A percentile compares a stretch with the other conserved stretches of the same genome.
phyloP scores from a whole-genome alignment of 1,284 basidiomycete species.

The Fomitopsis schrenkii region DNA sequence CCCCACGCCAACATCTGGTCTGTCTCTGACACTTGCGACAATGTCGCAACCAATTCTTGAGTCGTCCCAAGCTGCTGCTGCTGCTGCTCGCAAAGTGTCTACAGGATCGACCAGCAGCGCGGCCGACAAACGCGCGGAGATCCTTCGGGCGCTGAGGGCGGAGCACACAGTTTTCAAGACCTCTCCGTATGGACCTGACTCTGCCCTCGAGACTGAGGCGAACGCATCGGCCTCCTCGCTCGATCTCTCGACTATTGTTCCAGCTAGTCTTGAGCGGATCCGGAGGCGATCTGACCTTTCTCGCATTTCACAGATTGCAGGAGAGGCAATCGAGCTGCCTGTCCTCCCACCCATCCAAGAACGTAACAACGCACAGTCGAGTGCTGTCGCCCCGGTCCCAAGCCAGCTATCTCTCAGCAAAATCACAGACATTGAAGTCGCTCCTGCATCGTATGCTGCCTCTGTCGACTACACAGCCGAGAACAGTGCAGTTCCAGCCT shows the following conservation, averaged over 20 bases:
- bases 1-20: not conserved
- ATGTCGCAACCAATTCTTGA: not conserved
- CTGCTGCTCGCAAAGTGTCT: not conserved
- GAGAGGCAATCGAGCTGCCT: slow-evolving; percentile 4
- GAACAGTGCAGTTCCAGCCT: slow-evolving; percentile 8
- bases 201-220: slow-evolving; percentile 3
- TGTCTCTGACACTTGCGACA: not conserved
- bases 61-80: not conserved
- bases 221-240: slow-evolving; percentile 3
- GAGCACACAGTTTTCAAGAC: not conserved
- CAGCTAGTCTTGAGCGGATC: not conserved
- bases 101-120: not conserved
- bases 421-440: not conserved
- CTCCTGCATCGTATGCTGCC: not conserved
- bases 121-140: slow-evolving; percentile 4
- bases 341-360: slow-evolving; percentile 2
- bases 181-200: not conserved
- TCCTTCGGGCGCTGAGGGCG: not conserved
- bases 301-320: not conserved
- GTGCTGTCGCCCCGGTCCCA: not conserved
- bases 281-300: slow-evolving; percentile 5
- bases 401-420: not conserved
- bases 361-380: not conserved
- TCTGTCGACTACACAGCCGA: slow-evolving; percentile 24
- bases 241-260: not conserved